Evolutionary conservation across 2,329 filamentous ascomycete genomes (phyloP).

Genomic region (Chrysoporthe austroafricana): DNA sequence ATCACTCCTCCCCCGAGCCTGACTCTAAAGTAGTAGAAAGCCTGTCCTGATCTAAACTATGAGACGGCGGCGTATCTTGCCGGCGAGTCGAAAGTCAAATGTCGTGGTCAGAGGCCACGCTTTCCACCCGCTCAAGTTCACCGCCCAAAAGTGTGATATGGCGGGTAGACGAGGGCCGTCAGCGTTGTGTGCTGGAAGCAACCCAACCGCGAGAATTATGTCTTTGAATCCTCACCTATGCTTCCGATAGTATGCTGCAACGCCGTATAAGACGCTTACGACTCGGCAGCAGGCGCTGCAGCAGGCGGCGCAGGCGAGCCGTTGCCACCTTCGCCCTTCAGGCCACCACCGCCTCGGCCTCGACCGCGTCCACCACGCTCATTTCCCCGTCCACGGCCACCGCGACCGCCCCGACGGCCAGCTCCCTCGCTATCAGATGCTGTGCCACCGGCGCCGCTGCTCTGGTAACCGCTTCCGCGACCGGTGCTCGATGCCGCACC

Average conservation of each 20-base stretch:
- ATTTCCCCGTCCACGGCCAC: constrained; percentile 59
- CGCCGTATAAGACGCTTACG: constrained; percentile 10
- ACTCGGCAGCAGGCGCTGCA: constrained; percentile 48
- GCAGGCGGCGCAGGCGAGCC: constrained; percentile 57
- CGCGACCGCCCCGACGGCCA: constrained; percentile 58
- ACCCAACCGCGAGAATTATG: constrained; percentile 2
- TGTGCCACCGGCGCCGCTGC: constrained; percentile 79
- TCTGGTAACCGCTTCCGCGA: constrained; percentile 77
- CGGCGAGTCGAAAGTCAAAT: not conserved
- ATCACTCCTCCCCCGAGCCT: constrained; percentile 6
- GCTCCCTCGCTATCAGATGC: constrained; percentile 68
- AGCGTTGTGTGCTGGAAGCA: not conserved
- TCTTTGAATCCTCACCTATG: not conserved
- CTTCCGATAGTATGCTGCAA: not conserved
- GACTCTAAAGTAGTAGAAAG: constrained; percentile 5
- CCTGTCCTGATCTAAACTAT: constrained; percentile 4
- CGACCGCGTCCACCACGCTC: constrained; percentile 60
- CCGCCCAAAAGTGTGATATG: not conserved
- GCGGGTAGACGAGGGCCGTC: not conserved
- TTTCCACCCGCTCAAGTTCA: constrained; percentile 2
- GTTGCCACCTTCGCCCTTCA: constrained; percentile 60
- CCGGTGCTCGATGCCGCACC: constrained; percentile 59
- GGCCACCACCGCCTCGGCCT: constrained; percentile 59
- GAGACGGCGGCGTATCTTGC: not conserved
- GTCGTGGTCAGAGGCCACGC: not conserved